Percentiles rank a stretch among this genome's conserved stretches.
Evolutionary conservation across 228 moss, liverwort and hornwort species (phyloP).

Genomic region (Sphagnum magellanicum): DNA sequence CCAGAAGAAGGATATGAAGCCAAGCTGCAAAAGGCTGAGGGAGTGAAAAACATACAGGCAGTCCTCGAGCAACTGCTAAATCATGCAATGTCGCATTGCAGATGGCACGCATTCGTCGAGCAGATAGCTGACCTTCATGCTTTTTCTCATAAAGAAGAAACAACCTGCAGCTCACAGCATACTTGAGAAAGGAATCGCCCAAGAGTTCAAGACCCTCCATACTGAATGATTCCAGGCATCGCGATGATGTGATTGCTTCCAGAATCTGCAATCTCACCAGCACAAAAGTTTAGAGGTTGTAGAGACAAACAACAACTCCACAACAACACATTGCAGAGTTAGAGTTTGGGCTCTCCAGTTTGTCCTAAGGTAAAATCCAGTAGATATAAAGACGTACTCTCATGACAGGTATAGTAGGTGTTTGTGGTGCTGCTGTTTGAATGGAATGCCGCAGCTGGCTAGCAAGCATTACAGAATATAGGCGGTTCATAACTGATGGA

Average conservation of each 20-base stretch:
- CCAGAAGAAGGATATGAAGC: too few relatives aligned
- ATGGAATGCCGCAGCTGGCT: slow-evolving; percentile 56
- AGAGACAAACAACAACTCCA: background rate
- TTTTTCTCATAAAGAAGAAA: slow-evolving; percentile 66
- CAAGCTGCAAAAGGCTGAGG: background rate
- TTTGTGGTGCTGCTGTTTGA: slow-evolving; percentile 15
- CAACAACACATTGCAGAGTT: background rate
- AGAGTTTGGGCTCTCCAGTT: background rate
- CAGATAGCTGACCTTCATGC: slow-evolving; percentile 86
- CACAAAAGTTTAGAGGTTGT: slow-evolving; percentile 1
- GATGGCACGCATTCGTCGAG: slow-evolving; percentile 68
- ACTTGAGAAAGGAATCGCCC: slow-evolving; percentile 92
- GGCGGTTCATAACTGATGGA: slow-evolving; percentile 79
- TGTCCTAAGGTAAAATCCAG: background rate
- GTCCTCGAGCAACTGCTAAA: slow-evolving; percentile 52
- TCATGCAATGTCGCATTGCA: slow-evolving; percentile 72
- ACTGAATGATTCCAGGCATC: slow-evolving; percentile 77
- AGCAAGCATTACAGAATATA: slow-evolving; percentile 61
- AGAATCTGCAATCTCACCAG: slow-evolving; percentile 51
- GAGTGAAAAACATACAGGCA: slow-evolving; percentile 42
- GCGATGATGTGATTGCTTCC: slow-evolving; percentile 75
- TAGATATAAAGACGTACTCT: slow-evolving; percentile 30
- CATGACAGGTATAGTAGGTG: slow-evolving; percentile 61
- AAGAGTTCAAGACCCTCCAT: slow-evolving; percentile 92
- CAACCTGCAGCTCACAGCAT: slow-evolving; percentile 70